These are phyloP conservation scores for Metschnikowia chrysomelidarum DNA, from an alignment of 805 yeast genomes.

Conservation along the genomic window DNA sequence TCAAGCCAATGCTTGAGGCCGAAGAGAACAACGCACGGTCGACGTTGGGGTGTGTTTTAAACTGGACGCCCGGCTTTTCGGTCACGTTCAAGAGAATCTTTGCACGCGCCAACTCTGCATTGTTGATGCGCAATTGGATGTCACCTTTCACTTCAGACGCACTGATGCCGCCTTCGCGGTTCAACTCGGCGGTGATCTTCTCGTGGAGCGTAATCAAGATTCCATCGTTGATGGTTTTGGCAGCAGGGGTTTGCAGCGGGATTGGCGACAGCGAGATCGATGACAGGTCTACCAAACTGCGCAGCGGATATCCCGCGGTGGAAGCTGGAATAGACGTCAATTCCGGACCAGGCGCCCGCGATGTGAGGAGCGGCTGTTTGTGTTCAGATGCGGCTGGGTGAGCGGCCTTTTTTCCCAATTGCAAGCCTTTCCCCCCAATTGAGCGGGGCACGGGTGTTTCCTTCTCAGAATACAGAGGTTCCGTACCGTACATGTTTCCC, in stretches of 20 bases:
- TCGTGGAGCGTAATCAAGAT: conserved; percentile 77
- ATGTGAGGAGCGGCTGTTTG: conserved; percentile 24
- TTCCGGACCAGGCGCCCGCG: conserved; percentile 12
- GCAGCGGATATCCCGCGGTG: no score
- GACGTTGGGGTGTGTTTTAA: conserved; percentile 95
- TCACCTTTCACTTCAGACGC: conserved; percentile 87
- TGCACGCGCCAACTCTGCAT: conserved; percentile 66
- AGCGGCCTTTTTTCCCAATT: conserved; percentile 59
- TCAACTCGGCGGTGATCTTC: conserved; percentile 69
- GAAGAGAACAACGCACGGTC: conserved; percentile 70
- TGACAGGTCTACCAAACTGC: no score
- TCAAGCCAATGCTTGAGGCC: conserved; percentile 61
- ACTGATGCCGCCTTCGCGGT: conserved; percentile 75
- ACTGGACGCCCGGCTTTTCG: conserved; percentile 56
- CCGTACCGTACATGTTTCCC: conserved; percentile 14
- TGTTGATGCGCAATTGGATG: conserved; percentile 80
- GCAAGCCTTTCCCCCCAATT: conserved; percentile 66
- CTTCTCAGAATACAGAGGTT: conserved; percentile 31
- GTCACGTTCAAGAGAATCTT: conserved; percentile 54
- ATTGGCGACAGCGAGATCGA: conserved; percentile 25
- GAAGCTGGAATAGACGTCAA: not conserved
- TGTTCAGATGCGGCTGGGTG: conserved; percentile 26
- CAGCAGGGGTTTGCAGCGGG: conserved; percentile 11
- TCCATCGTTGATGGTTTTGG: conserved; percentile 60
- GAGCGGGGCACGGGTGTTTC: conserved; percentile 11